phyloP scores from a whole-genome alignment of 768 basidiomycete genomes.

The Melanogaster broomeanus region DNA sequence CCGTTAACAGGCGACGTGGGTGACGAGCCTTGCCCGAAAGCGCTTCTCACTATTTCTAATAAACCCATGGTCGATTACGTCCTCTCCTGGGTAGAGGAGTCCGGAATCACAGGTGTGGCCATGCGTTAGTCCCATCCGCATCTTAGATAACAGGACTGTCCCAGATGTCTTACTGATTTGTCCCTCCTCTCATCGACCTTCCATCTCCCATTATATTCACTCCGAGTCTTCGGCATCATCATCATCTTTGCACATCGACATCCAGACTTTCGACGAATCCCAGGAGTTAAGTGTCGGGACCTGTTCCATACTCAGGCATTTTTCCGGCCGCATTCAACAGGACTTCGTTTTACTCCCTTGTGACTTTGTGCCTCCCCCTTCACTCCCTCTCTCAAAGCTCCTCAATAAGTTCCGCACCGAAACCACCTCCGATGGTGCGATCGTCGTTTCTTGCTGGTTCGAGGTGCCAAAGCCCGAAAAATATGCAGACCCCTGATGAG shows the following conservation, averaged over 20 bases:
- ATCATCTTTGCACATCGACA: constrained; percentile 68
- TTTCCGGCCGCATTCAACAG: constrained; percentile 70
- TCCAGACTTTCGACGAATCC: constrained; percentile 81
- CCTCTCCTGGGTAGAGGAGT: constrained; percentile 84
- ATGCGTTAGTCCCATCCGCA: neutral
- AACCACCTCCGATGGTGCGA: constrained; percentile 57
- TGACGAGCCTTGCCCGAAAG: constrained; percentile 83
- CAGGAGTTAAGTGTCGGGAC: constrained; percentile 68
- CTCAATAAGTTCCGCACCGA: constrained; percentile 85
- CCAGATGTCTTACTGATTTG: constrained; percentile 87
- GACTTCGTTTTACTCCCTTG: constrained; percentile 92
- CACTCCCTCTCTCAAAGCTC: constrained; percentile 66
- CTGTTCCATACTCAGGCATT: constrained; percentile 74
- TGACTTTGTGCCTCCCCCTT: constrained; percentile 81
- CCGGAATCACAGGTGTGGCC: constrained; percentile 74
- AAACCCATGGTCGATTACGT: constrained; percentile 84
- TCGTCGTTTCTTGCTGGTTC: constrained; percentile 72
- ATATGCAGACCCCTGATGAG: constrained; percentile 56
- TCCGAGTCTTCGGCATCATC: constrained; percentile 66
- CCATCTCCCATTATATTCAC: constrained; percentile 83
- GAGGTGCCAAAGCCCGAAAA: constrained; percentile 53
- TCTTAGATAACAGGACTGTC: constrained; percentile 8
- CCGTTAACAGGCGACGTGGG: constrained; percentile 79
- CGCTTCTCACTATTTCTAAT: constrained; percentile 85
- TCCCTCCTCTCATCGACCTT: constrained; percentile 70